These are phyloP conservation scores for Lippia alba DNA, from an alignment of 305 asterid species.

Conservation along the genomic window DNA sequence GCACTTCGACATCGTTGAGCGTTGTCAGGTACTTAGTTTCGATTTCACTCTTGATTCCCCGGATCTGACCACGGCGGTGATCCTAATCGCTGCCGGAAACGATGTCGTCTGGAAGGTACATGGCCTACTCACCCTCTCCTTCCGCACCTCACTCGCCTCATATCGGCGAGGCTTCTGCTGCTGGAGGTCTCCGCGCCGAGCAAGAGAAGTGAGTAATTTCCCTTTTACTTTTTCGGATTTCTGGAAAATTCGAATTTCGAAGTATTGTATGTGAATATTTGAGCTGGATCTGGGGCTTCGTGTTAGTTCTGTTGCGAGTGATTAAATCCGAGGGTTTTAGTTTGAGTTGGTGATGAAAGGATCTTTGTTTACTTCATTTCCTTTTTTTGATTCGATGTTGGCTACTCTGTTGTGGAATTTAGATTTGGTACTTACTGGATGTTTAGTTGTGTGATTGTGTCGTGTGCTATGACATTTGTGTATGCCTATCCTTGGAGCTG, in stretches of 20 bases:
- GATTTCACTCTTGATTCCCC: neutral
- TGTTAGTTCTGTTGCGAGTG: conserved; percentile 11
- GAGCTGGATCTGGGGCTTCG: conserved; percentile 34
- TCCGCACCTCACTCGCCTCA: conserved; percentile 56
- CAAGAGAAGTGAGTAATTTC: conserved; percentile 62
- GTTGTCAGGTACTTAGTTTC: conserved; percentile 64
- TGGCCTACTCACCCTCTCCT: conserved; percentile 48
- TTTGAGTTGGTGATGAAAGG: conserved; percentile 22
- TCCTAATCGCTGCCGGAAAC: conserved; percentile 26
- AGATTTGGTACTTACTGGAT: neutral
- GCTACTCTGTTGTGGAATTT: neutral
- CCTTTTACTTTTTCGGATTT: conserved; percentile 1
- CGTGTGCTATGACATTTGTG: conserved; percentile 1
- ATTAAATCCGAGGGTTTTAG: conserved; percentile 19
- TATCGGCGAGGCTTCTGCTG: conserved; percentile 40
- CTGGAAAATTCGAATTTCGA: no score
- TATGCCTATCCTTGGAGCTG: neutral
- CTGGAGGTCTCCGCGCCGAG: conserved; percentile 56
- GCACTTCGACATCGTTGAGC: conserved; percentile 81
- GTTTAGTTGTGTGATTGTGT: neutral
- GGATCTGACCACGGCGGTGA: conserved; percentile 42
- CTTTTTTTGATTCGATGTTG: neutral
- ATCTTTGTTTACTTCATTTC: neutral
- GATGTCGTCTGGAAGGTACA: conserved; percentile 56
- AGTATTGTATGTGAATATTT: conserved; percentile 5